Evolutionary conservation across 2,329 filamentous ascomycete genomes (phyloP).

Genomic region (Nigrograna mackinnonii): DNA sequence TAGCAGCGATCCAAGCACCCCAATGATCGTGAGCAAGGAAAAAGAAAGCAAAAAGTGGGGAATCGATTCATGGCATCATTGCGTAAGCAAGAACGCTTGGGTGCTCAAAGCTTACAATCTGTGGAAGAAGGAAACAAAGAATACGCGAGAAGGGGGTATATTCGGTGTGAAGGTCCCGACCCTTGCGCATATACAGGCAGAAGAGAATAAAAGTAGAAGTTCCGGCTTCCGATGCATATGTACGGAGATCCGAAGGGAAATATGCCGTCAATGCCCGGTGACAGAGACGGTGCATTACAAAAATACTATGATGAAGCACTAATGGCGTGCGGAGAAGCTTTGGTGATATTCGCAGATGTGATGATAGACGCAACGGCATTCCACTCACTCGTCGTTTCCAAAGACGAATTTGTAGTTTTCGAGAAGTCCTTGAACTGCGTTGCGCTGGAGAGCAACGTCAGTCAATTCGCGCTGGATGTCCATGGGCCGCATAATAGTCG

Average conservation of each 20-base stretch:
- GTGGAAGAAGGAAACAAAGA: not conserved
- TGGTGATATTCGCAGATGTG: not conserved
- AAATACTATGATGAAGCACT: not conserved
- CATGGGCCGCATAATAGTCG: slow-evolving; percentile 92
- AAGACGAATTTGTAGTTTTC: slow-evolving; percentile 89
- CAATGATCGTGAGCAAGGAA: not conserved
- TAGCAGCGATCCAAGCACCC: not conserved
- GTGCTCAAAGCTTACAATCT: not conserved
- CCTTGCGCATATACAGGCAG: not conserved
- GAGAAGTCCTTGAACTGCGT: slow-evolving; percentile 88
- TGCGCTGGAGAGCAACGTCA: slow-evolving; percentile 92
- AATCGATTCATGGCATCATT: not conserved
- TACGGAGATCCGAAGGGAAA: not conserved
- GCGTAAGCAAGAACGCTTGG: not conserved
- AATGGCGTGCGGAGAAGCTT: not conserved
- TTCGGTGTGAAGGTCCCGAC: not conserved
- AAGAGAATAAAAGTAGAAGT: slow-evolving; percentile 11
- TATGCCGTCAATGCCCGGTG: too few species aligned
- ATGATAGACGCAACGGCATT: not conserved
- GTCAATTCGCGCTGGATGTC: slow-evolving; percentile 93
- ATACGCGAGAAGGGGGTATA: not conserved
- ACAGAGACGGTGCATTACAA: slow-evolving; percentile 1
- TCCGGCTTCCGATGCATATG: not conserved
- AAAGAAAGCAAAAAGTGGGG: not conserved
- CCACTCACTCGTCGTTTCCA: slow-evolving; percentile 30